Base-by-base conservation (phyloP, 2,329 filamentous ascomycete genomes). In the Aschersonia sp. region DNA sequence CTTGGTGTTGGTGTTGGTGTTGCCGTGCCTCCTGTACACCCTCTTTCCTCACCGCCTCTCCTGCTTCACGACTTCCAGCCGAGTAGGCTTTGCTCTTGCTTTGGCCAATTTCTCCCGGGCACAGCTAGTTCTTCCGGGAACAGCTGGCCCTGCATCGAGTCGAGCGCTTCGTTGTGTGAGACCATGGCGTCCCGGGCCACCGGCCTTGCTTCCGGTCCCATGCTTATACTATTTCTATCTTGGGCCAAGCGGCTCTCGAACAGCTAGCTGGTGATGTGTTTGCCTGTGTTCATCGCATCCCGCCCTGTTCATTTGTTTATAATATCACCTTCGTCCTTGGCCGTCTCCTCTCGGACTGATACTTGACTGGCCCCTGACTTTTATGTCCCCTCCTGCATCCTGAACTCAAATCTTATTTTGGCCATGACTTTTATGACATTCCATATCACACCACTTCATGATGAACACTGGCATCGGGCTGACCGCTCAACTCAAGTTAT, bases 401-500 rank as follows among this genome's bases (percentile, higher is more conserved):
- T 43, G 6, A 40, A 5, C 20, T 20, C 20, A 20, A 20, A 20
- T 20, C 20, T 20, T 20, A 20, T 20, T 20, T 20, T 20, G 20
- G 20, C 20, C 20, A 20, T 20, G 20, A 20, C 20, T 20, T 20
- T 20, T 20, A 20, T 20, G 20, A 20, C 20, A 20, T 20, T 20
- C 20, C 20, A 20, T 20, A 20, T 20, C 20, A 20, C 40, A 9
- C 10, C 10, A 20, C 12, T 5, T 31, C 45, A 54, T 48, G 48
- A 64, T 65, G 61, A 57, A 54, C 47, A 56, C 40, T 55, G 52
- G 52, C 55, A 50, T 49, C 45, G 47, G 50, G 56, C 65, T 67
- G 59, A 67, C 61, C 48, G 52, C 56, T 29, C 50, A 53, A 51
- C 50, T 78, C 50, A 74, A 84, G 80, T 67, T 84, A 59, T 82